Evolutionary conservation across 2,329 filamentous ascomycete species (phyloP), one percentile per base, ranked within the genome.

Genomic region (Xylaria sp.): DNA sequence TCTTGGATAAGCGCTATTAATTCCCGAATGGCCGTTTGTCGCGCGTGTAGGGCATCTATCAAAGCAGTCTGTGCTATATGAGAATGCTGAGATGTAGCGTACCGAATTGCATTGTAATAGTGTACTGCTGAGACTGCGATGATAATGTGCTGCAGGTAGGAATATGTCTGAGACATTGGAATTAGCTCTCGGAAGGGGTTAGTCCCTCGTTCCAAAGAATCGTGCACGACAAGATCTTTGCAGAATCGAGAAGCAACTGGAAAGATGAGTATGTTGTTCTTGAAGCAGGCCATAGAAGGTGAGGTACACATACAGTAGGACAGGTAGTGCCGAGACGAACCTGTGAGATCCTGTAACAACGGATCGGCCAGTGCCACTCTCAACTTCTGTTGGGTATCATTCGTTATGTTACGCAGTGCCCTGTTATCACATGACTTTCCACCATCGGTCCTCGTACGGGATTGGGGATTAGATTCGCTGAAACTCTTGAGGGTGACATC

Each of bases 271-370:
- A 60, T 28, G 43, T 1, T 25, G 10, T 56, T 25, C 13, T 36
- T 13, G 1, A 2, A 28, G 28, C 25, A 55, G 28, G 8, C 18
- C 13, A 18, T 28, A 51, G 28, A n/a, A 23, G 55, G 31, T 7
- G n/a, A 13, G 7, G 31, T 31, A n/a, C 39, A 80, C 84, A 76
- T 76, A 87, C 86, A 88, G 67, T 88, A 85, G 46, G 82, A 79
- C 51, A 87, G 78, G 75, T 88, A 87, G 71, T 81, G 80, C 67
- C 84, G 79, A 33, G 83, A 83, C 52, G 79, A 79, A 23, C 71
- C 77, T 71, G 83, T 82, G 52, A 89, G 81, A 71, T 87, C 84
- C 71, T 88, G 85, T 66, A 89, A 82, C 55, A 89, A 72, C 13
- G 88, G 88, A 75, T 90, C 88, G 33, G 84, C 81, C 58, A 88